Base-by-base conservation (phyloP, 768 basidiomycete species). In the Tricholoma matsutake region DNA sequence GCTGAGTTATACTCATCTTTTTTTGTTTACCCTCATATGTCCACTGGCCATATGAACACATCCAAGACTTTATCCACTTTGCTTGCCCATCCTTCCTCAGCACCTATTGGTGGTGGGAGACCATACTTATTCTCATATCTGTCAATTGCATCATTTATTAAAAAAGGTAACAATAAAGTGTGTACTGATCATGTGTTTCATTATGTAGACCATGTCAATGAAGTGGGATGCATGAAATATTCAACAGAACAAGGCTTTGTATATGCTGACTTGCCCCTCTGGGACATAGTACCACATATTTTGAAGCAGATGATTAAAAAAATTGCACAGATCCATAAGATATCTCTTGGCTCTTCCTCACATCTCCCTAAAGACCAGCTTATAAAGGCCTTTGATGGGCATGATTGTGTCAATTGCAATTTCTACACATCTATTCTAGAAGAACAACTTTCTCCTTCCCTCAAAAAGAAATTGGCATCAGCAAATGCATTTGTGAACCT, bases 361-460 rank as follows among this genome's bases (percentile, higher is more conserved):
- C 16, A n/a, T 54, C n/a, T 54, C 28, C 11, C 31, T 32, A 54
- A 54, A 54, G 53, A 32, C 11, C 18, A 54, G 29, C 29, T 32
- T n/a, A n/a, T 35, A 35, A 31, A 31, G 8, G 29, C 10, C 6
- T 37, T 55, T 55, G 54, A 55, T 10, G 34, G 32, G 5, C 54
- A 55, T 28, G n/a, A 55, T 37, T 55, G 54, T n/a, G 25, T 55
- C 37, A 55, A 55, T 22, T 55, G 49, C 49, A 51, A 31, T 51
- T n/a, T 51, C 14, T 51, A 51, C 16, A 51, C 14, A 6, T 51
- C 49, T 51, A 28, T 51, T 31, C 16, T 51, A 6, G 28, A 51
- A 29, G 14, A 3, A 5, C 28, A 29, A 51, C 49, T 51, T 28
- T 51, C 49, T 29, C 14, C 49, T 51, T 47, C 10, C 4, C 4